Percentiles rank a stretch among this genome's conserved stretches.
These are phyloP conservation scores for Logfia minima DNA, from an alignment of 129 eudicot genomes.

Conservation along the genomic window DNA sequence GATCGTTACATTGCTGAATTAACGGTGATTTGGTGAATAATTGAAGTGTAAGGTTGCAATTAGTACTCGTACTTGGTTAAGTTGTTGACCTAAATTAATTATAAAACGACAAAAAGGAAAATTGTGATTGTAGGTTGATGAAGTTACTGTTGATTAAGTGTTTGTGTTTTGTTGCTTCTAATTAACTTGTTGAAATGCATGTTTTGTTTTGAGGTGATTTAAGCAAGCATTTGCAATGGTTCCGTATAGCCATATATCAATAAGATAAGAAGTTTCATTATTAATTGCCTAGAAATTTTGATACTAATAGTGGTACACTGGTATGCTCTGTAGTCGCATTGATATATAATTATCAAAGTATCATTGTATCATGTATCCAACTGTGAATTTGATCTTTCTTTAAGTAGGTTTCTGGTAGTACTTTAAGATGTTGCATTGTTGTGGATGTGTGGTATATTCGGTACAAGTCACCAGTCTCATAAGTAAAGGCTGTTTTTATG, in stretches of 20 bases:
- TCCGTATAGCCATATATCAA: too few species aligned
- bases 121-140: conserved; percentile 30
- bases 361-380: background rate
- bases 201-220: conserved; percentile 15
- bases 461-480: background rate
- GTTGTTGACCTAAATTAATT: conserved; percentile 23
- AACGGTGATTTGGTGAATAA: conserved; percentile 12
- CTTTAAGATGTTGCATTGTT: too few species aligned
- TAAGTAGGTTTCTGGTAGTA: too few species aligned
- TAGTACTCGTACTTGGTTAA: conserved; percentile 15
- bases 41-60: conserved; percentile 12
- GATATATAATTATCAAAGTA: too few species aligned
- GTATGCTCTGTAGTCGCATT: too few species aligned
- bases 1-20: conserved; percentile 36
- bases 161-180: background rate
- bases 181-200: conserved; percentile 22
- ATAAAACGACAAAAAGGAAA: conserved; percentile 13
- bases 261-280: too few species aligned
- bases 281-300: too few species aligned
- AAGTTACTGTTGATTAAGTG: conserved; percentile 19
- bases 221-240: conserved; percentile 11
- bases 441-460: too few species aligned
- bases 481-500: background rate
- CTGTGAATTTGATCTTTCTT: background rate
- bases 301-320: too few species aligned